Evolutionary conservation across 1,284 basidiomycete species (phyloP), one percentile per base, ranked within the genome.

Genomic region (Leccinum pallidistipes): DNA sequence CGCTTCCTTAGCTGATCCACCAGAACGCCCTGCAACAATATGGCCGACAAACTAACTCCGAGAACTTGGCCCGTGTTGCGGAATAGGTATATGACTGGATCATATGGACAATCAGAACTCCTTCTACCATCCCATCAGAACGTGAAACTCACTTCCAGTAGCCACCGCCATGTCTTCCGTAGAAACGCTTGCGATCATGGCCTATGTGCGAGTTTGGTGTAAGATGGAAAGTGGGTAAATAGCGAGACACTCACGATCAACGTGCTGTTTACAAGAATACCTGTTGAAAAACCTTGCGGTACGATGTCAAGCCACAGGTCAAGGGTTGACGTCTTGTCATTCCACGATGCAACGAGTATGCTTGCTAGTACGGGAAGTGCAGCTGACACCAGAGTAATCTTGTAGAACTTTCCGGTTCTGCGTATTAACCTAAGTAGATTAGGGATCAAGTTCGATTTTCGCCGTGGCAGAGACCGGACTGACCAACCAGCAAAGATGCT

Each of bases 1-100:
- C 87, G 82, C 65, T 82, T 77, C 58, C 84, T 83, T 60, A 96
- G 78, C 70, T 90, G 86, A 55, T 80, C 76, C 21, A 88, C 77
- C 51, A 96, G 81, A 34, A 94, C 81, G 5, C 85, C 84, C 76
- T 96, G 94, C 24, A 92, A 79, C 49, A 95, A 75, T 2, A 92
- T 90, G 32, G 92, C 91, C 64, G 90, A 89, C 52, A 95, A 78
- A 68, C 91, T 90, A 57, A 96, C 94, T 52, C 94, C 94, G 49
- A 96, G 82, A 21, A 95, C 94, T 78, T 96, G 94, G 14, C 94
- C 94, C 9, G 92, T 95, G 68, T 2, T 24, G 3, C 94, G 82
- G 79, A 94, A 95, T 57, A 95, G 80, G 77, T 96, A 96, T 31
- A 92, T 92, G 68, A 95, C 93, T 95, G 69, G 40, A 62, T 45